Percentiles rank a stretch among this genome's conserved stretches.
Evolutionary conservation across 2,329 filamentous ascomycete genomes (phyloP).

Genomic region (Aspergillus latus): DNA sequence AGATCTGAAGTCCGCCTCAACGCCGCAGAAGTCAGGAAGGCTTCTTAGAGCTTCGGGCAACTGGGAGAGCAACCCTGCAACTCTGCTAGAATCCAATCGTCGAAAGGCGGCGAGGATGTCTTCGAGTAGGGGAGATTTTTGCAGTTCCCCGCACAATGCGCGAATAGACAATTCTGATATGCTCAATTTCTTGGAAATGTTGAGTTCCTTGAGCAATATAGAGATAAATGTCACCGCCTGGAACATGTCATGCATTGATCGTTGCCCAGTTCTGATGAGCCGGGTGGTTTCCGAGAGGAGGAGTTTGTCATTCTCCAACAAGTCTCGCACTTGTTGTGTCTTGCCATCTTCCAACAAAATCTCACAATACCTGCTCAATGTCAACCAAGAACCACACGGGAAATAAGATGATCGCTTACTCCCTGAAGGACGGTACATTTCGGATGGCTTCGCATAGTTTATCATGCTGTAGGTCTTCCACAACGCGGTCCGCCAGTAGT

Average conservation of each 20-base stretch:
- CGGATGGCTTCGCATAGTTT: conserved; percentile 57
- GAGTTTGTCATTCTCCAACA: conserved; percentile 52
- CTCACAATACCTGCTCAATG: conserved; percentile 39
- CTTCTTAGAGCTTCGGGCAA: conserved; percentile 38
- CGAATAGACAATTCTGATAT: conserved; percentile 40
- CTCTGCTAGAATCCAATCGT: conserved; percentile 53
- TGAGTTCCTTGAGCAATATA: conserved; percentile 29
- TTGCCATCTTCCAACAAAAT: conserved; percentile 41
- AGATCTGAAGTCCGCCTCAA: conserved; percentile 50
- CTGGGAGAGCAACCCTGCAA: conserved; percentile 43
- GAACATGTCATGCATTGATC: conserved; percentile 41
- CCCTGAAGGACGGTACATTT: conserved; percentile 57
- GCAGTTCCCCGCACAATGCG: conserved; percentile 54
- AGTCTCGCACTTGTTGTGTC: conserved; percentile 36
- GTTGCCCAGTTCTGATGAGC: conserved; percentile 42
- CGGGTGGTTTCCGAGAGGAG: conserved; percentile 46
- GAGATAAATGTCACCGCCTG: conserved; percentile 32
- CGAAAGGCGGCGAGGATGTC: conserved; percentile 55
- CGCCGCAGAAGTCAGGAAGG: conserved; percentile 37
- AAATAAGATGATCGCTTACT: conserved; percentile 27
- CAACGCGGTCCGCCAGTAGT: conserved; percentile 41
- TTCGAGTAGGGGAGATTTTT: conserved; percentile 51
- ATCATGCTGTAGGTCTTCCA: conserved; percentile 29
- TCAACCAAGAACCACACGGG: conserved; percentile 18
- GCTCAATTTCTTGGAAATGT: conserved; percentile 30